Conservation (phyloP, 306 rosid genomes). For the Purshia tridentata region DNA sequence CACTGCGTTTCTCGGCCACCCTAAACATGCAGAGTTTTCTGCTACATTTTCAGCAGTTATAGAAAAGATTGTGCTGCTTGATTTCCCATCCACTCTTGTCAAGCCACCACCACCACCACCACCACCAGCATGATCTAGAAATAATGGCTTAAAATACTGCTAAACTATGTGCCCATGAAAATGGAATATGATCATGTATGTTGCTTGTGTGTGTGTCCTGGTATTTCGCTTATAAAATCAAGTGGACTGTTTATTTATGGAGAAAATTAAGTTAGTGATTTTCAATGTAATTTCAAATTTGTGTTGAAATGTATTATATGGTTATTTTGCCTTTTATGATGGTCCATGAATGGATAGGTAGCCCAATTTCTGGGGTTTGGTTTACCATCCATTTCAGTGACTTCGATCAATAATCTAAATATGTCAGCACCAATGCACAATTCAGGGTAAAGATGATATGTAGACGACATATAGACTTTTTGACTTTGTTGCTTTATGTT, state of each 20-base stretch:
- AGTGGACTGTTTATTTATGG: constrained; percentile 12
- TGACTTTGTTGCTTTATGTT: constrained; percentile 4
- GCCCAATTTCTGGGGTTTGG: background rate
- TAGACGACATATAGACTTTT: background rate
- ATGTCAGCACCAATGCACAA: no score
- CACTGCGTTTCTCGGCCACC: constrained; percentile 61
- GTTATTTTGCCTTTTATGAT: background rate
- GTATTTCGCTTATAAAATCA: background rate
- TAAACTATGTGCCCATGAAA: background rate
- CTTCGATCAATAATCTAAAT: no score
- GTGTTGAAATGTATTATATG: background rate
- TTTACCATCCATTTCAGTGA: background rate
- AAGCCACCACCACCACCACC: constrained; percentile 37
- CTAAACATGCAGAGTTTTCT: constrained; percentile 75
- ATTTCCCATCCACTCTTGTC: constrained; percentile 67
- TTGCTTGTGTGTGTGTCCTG: background rate
- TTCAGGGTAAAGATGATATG: no score
- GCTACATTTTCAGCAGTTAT: constrained; percentile 70
- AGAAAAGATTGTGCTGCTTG: constrained; percentile 82
- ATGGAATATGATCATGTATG: constrained; percentile 12
- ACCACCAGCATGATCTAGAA: constrained; percentile 28
- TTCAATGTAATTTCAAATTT: constrained; percentile 28
- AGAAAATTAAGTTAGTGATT: background rate
- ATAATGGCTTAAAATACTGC: constrained; percentile 1
- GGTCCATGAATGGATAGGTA: background rate